Evolutionary conservation across 441 rosid species (phyloP).

Genomic region (Gossypium schwendimanii): DNA sequence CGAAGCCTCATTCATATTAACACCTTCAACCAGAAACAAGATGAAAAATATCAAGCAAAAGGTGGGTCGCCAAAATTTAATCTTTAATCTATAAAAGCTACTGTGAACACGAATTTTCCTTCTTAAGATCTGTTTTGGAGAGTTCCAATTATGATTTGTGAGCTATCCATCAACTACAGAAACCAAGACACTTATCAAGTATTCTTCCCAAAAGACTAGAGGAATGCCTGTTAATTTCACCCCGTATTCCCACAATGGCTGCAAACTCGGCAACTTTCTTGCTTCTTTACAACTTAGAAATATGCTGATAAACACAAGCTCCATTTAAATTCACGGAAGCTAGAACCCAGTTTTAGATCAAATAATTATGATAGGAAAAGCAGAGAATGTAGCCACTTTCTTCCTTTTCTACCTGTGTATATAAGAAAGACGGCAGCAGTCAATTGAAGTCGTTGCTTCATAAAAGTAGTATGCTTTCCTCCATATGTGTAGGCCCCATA

Average conservation of each 20-base stretch:
- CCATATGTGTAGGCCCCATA: not conserved
- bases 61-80: not conserved
- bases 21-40: not conserved
- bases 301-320: not conserved
- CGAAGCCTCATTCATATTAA: not conserved
- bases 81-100: not conserved
- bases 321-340: not conserved
- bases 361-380: not conserved
- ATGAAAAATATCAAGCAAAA: not conserved
- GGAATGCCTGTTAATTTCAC: not conserved
- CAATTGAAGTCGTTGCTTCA: too few species aligned
- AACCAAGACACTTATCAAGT: not conserved
- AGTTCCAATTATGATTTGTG: not conserved
- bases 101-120: not conserved
- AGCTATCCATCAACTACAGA: not conserved
- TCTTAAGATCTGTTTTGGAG: not conserved
- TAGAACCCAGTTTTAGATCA: not conserved
- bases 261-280: not conserved
- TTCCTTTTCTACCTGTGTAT: not conserved
- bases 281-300: not conserved
- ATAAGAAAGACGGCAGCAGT: not conserved
- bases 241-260: not conserved
- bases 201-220: not conserved
- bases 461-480: not conserved
- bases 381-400: not conserved